phyloP scores from a whole-genome alignment of 2,329 filamentous ascomycete genomes.

The Aureobasidium mangrovei region DNA sequence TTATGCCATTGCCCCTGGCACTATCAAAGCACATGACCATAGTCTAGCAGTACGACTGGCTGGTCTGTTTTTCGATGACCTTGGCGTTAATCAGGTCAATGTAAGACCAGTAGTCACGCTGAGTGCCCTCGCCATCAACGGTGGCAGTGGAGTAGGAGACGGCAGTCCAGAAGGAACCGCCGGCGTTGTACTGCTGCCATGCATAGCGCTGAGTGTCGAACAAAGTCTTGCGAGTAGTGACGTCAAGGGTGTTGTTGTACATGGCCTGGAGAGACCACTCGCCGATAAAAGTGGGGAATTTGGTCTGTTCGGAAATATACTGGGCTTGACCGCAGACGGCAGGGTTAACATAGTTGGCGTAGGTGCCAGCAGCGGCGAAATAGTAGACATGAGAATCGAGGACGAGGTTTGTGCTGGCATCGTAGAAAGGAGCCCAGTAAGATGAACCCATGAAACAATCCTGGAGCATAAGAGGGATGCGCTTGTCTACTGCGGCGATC shows the following conservation, averaged over 20 bases:
- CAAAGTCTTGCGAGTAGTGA: constrained; percentile 17
- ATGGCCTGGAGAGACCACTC: constrained; percentile 25
- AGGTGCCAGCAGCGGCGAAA: constrained; percentile 17
- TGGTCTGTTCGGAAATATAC: constrained; percentile 15
- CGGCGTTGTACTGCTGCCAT: constrained; percentile 19
- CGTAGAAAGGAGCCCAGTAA: constrained; percentile 18
- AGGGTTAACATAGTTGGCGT: constrained; percentile 15
- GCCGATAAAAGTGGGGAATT: constrained; percentile 24
- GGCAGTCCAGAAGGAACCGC: constrained; percentile 16
- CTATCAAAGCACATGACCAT: neutral
- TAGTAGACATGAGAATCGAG: constrained; percentile 23
- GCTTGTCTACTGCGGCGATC: constrained; percentile 20
- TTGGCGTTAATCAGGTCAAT: constrained; percentile 14
- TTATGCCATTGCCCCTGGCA: too few relatives aligned
- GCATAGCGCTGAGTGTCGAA: constrained; percentile 22
- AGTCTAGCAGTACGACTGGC: constrained; percentile 10
- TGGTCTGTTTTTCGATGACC: constrained; percentile 13
- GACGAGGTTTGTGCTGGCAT: constrained; percentile 18
- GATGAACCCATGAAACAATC: constrained; percentile 18
- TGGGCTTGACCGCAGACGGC: constrained; percentile 18
- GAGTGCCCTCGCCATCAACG: constrained; percentile 17
- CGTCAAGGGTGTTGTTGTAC: constrained; percentile 20
- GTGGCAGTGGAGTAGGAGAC: constrained; percentile 15
- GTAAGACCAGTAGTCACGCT: constrained; percentile 19
- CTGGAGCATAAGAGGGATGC: constrained; percentile 28